Percentiles rank a stretch among this genome's conserved stretches.
phyloP scores from a whole-genome alignment of 2,329 filamentous ascomycete genomes.

The Cadophora malorum region DNA sequence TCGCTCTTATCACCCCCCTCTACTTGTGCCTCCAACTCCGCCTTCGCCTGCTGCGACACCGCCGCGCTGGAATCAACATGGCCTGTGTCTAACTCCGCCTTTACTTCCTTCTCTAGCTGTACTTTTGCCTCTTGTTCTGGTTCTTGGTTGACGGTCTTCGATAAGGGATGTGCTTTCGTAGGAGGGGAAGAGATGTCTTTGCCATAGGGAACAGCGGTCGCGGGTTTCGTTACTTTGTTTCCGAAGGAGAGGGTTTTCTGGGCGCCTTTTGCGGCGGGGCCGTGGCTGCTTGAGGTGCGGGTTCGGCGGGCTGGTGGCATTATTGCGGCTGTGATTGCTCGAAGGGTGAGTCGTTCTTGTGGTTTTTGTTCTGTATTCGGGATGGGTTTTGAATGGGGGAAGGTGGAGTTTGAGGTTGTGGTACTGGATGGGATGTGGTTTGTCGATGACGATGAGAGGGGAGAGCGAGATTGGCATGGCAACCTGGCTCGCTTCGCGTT shows the following conservation, averaged over 20 bases:
- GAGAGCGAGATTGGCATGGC: slow-evolving; percentile 9
- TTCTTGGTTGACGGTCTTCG: slow-evolving; percentile 1
- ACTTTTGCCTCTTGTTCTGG: not conserved
- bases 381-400: not conserved
- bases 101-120: not conserved
- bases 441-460: slow-evolving; percentile 22
- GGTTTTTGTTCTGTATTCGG: too few species aligned
- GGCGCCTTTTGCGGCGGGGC: slow-evolving; percentile 49
- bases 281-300: slow-evolving; percentile 47
- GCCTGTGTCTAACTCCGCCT: slow-evolving; percentile 25
- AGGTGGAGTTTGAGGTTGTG: not conserved
- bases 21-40: slow-evolving; percentile 31
- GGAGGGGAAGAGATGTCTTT: slow-evolving; percentile 13
- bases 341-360: slow-evolving; percentile 1
- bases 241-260: slow-evolving; percentile 69
- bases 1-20: slow-evolving; percentile 52
- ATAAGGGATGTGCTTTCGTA: slow-evolving; percentile 18
- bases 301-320: slow-evolving; percentile 52
- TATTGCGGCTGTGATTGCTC: slow-evolving; percentile 18
- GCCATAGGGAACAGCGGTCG: not conserved
- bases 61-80: slow-evolving; percentile 33
- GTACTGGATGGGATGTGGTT: not conserved
- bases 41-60: slow-evolving; percentile 33
- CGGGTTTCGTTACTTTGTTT: slow-evolving; percentile 64
- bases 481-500: slow-evolving; percentile 20